phyloP scores from a whole-genome alignment of 352 stramenopile genomes.

The Thalassiosira mediterranea region DNA sequence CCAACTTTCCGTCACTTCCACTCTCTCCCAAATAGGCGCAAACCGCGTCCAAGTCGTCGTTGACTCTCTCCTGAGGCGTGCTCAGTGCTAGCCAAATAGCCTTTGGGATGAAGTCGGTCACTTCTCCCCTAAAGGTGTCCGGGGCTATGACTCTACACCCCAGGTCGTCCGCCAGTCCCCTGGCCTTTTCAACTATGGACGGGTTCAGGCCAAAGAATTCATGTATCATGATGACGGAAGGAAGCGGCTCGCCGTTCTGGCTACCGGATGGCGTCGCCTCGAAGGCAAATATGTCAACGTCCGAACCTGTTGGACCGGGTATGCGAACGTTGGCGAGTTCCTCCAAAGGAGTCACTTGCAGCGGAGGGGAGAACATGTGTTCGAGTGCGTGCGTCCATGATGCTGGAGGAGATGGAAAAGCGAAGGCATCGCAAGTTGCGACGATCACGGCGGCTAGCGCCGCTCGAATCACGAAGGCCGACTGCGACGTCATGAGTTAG shows the following conservation, averaged over 20 bases:
- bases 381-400: conserved; percentile 10
- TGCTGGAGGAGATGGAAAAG: too few relatives aligned
- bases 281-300: conserved; percentile 15
- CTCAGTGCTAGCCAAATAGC: conserved; percentile 44
- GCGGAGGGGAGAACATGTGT: conserved; percentile 6
- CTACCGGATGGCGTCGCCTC: background rate
- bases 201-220: conserved; percentile 45
- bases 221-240: conserved; percentile 33
- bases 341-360: background rate
- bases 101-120: conserved; percentile 38
- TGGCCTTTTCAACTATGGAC: conserved; percentile 35
- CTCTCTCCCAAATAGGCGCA: conserved; percentile 7
- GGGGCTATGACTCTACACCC: conserved; percentile 35
- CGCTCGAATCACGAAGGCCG: too few relatives aligned
- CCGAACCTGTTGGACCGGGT: conserved; percentile 11
- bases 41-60: conserved; percentile 38
- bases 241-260: background rate
- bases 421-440: too few relatives aligned
- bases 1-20: conserved; percentile 18
- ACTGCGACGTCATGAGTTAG: too few relatives aligned
- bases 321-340: conserved; percentile 19
- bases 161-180: conserved; percentile 34
- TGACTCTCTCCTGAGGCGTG: conserved; percentile 45
- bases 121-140: conserved; percentile 36
- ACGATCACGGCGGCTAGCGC: too few relatives aligned